Percentiles rank a stretch among this genome's conserved stretches.
These are phyloP conservation scores for Cardamine chenopodiifolia DNA, from an alignment of 345 rosid genomes.

Conservation along the genomic window DNA sequence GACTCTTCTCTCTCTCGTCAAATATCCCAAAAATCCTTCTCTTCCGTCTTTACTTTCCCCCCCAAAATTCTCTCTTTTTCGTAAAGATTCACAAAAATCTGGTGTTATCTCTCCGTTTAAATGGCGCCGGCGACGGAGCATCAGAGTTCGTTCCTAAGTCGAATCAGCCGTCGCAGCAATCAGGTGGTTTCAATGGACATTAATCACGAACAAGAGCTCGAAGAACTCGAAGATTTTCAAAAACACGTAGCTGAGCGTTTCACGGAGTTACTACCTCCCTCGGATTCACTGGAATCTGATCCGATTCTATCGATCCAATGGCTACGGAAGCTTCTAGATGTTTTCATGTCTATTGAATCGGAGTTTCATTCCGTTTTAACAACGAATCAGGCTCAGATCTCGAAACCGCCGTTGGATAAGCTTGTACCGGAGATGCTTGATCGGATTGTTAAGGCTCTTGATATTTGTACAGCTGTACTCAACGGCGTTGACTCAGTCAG, in stretches of 20 bases:
- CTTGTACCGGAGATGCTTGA: constrained; percentile 74
- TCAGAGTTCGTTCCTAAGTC: constrained; percentile 73
- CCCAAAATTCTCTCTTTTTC: constrained; percentile 5
- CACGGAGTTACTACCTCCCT: constrained; percentile 50
- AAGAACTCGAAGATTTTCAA: constrained; percentile 84
- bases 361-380: constrained; percentile 77
- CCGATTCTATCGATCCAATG: constrained; percentile 73
- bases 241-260: constrained; percentile 68
- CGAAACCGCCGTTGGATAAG: constrained; percentile 81
- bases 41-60: not conserved
- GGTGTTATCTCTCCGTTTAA: not conserved
- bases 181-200: constrained; percentile 82
- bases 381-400: constrained; percentile 56
- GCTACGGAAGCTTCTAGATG: constrained; percentile 78
- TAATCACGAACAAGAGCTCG: constrained; percentile 75
- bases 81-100: not conserved
- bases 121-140: constrained; percentile 72
- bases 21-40: constrained; percentile 8
- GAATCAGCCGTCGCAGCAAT: constrained; percentile 85
- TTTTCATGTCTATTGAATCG: constrained; percentile 79
- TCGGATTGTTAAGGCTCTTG: constrained; percentile 74
- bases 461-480: constrained; percentile 76
- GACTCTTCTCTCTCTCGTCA: constrained; percentile 10
- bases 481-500: constrained; percentile 71
- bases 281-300: constrained; percentile 18